phyloP scores from a whole-genome alignment of 192 early-diverging fungal genomes.

The Lobosporangium transversale region DNA sequence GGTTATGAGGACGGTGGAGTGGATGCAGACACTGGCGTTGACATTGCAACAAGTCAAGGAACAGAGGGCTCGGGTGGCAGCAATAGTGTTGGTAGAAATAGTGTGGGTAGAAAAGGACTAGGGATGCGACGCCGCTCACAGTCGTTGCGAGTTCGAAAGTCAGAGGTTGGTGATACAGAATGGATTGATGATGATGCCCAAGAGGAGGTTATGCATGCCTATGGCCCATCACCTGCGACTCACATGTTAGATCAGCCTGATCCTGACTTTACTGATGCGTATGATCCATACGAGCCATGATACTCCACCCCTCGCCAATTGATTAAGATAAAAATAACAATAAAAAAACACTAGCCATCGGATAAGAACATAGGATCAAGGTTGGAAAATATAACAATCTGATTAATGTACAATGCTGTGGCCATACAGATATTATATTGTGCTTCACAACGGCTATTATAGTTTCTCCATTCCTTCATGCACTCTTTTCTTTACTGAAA shows the following conservation, averaged over 20 bases:
- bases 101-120: background rate
- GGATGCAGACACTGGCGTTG: slow-evolving; percentile 42
- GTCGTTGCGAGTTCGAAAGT: slow-evolving; percentile 46
- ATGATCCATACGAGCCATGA: no score
- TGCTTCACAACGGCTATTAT: no score
- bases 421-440: no score
- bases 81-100: background rate
- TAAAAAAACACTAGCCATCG: no score
- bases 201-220: slow-evolving; percentile 38
- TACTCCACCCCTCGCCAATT: no score
- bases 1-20: slow-evolving; percentile 16
- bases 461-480: no score
- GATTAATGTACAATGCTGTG: no score
- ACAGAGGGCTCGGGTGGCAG: slow-evolving; percentile 4
- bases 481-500: slow-evolving; percentile 28
- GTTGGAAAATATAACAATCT: no score
- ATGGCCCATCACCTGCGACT: slow-evolving; percentile 31
- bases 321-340: no score
- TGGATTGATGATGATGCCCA: slow-evolving; percentile 41
- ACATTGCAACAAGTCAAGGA: slow-evolving; percentile 17
- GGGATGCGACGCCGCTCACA: slow-evolving; percentile 20
- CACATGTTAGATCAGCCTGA: slow-evolving; percentile 25
- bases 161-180: slow-evolving; percentile 48
- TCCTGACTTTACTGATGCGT: no score
- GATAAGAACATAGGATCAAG: no score